Conservation (phyloP, 2,329 filamentous ascomycete species). For the Zopfia rhizophila region DNA sequence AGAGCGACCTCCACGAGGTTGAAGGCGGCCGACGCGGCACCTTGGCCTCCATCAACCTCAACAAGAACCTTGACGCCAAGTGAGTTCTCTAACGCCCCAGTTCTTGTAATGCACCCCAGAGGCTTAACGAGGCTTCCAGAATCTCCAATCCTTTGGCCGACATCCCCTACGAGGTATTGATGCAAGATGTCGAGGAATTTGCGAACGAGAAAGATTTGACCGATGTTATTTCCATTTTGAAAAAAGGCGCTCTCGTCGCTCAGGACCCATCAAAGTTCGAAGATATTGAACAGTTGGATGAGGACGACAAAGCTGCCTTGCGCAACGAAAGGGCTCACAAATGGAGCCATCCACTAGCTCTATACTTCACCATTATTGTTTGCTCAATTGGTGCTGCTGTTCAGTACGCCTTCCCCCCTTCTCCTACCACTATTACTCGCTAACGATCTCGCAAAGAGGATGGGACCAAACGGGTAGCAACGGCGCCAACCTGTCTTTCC, state of each 20-base stretch:
- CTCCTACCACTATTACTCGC: constrained; percentile 32
- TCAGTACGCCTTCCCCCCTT: constrained; percentile 28
- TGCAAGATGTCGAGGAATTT: constrained; percentile 68
- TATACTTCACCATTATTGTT: constrained; percentile 72
- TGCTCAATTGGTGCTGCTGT: constrained; percentile 75
- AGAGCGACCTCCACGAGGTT: constrained; percentile 8
- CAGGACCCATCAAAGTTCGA: constrained; percentile 73
- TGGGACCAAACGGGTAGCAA: constrained; percentile 69
- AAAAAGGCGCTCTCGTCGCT: constrained; percentile 70
- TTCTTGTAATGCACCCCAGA: neutral
- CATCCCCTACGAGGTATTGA: constrained; percentile 61
- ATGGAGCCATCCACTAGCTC: constrained; percentile 65
- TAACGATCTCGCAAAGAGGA: constrained; percentile 46
- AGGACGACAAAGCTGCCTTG: constrained; percentile 70
- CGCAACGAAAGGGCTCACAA: constrained; percentile 70
- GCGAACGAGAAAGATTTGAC: constrained; percentile 70
- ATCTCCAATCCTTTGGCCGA: constrained; percentile 66
- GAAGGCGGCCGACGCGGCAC: constrained; percentile 22
- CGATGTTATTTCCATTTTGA: constrained; percentile 66
- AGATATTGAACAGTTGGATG: constrained; percentile 67
- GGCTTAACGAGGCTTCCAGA: constrained; percentile 39
- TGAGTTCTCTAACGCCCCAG: constrained; percentile 6
- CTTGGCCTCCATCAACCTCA: constrained; percentile 23
- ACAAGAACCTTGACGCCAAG: constrained; percentile 29
- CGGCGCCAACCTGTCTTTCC: constrained; percentile 68